phyloP scores from a whole-genome alignment of 176 grass and related monocot species.

The Panicum miliaceum region DNA sequence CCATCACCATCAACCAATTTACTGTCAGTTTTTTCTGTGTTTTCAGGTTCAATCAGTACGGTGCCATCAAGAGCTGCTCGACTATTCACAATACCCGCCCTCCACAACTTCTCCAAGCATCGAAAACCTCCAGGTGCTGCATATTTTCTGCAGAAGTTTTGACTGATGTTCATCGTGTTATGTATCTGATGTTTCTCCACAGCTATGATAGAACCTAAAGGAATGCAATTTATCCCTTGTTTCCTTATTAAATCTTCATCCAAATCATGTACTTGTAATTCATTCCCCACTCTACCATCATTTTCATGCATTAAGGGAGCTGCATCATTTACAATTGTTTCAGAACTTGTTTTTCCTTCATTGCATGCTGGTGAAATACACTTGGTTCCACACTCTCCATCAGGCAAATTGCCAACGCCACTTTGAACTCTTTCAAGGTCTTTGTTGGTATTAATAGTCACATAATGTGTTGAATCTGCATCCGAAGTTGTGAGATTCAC shows the following conservation, averaged over 20 bases:
- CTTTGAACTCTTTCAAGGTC: slow-evolving; percentile 15
- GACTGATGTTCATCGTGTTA: neutral
- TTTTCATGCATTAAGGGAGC: slow-evolving; percentile 24
- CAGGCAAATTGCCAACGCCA: neutral
- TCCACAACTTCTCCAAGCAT: slow-evolving; percentile 51
- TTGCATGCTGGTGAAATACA: slow-evolving; percentile 1
- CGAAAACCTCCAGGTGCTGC: slow-evolving; percentile 36
- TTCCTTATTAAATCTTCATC: slow-evolving; percentile 39
- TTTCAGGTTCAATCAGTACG: slow-evolving; percentile 32
- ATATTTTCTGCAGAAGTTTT: slow-evolving; percentile 20
- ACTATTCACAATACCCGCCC: neutral
- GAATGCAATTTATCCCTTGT: slow-evolving; percentile 23
- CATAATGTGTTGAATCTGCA: slow-evolving; percentile 28
- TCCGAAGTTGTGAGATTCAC: neutral
- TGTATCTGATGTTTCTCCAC: neutral
- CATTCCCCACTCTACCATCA: neutral
- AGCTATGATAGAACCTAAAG: slow-evolving; percentile 14
- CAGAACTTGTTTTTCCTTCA: slow-evolving; percentile 11
- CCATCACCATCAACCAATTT: slow-evolving; percentile 9
- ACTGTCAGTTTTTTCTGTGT: neutral
- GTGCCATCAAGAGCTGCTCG: slow-evolving; percentile 31
- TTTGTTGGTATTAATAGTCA: slow-evolving; percentile 29
- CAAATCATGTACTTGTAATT: slow-evolving; percentile 28
- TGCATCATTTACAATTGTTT: slow-evolving; percentile 2
- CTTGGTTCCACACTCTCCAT: slow-evolving; percentile 3